These are phyloP conservation scores for Filosporella fistucella DNA, from an alignment of 495 filamentous ascomycete species.

Conservation along the genomic window DNA sequence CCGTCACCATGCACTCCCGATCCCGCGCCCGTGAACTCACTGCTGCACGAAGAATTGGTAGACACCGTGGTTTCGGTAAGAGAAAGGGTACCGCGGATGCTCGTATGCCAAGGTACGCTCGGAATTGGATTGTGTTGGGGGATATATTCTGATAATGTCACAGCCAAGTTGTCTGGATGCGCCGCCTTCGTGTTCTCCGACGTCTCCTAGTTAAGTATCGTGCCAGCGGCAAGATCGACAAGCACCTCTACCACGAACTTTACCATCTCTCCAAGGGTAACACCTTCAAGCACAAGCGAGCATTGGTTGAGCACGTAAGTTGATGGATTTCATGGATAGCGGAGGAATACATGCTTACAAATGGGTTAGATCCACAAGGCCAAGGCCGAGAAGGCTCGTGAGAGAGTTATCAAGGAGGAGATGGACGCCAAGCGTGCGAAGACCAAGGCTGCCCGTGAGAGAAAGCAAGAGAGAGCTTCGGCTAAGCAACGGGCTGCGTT, in stretches of 20 bases:
- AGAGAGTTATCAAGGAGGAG: conserved; percentile 92
- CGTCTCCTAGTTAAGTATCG: conserved; percentile 99
- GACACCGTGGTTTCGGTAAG: conserved; percentile 99
- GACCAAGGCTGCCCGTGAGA: conserved; percentile 99
- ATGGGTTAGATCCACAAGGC: conserved; percentile 90
- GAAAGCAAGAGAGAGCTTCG: conserved; percentile 80
- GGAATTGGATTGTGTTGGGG: background rate
- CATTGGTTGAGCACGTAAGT: conserved; percentile 98
- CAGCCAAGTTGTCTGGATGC: conserved; percentile 98
- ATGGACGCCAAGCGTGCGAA: conserved; percentile 99
- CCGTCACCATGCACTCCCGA: conserved; percentile 98
- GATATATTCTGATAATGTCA: conserved; percentile 21
- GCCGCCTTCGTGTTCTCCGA: conserved; percentile 96
- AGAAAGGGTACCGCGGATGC: conserved; percentile 99
- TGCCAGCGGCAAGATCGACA: conserved; percentile 99
- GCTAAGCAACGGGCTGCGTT: conserved; percentile 76
- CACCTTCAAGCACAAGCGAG: conserved; percentile 99
- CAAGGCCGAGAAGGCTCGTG: conserved; percentile 97
- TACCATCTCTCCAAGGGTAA: conserved; percentile 99
- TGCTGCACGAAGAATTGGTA: conserved; percentile 82
- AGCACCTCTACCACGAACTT: conserved; percentile 99
- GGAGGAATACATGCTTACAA: conserved; percentile 7
- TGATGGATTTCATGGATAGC: conserved; percentile 1
- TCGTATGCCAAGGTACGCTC: conserved; percentile 92
- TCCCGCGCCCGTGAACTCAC: conserved; percentile 87